Percentiles rank a stretch among this genome's conserved stretches.
phyloP scores from a whole-genome alignment of 352 stramenopile species.

The Phytophthora sp. region DNA sequence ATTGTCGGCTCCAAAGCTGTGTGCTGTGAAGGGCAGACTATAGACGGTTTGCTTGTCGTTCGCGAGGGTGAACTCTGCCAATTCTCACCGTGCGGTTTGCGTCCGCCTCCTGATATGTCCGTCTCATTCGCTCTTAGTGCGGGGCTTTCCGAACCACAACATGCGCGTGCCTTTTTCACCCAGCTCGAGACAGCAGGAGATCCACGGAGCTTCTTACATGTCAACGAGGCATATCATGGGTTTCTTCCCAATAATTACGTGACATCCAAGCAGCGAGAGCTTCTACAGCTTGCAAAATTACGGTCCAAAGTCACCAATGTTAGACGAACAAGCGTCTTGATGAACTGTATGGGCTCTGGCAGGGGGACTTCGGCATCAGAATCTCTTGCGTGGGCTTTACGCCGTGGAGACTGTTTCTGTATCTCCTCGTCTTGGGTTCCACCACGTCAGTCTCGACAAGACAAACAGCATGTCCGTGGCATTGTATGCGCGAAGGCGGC shows the following conservation, averaged over 20 bases:
- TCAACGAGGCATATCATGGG: conserved; percentile 58
- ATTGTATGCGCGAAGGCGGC: conserved; percentile 55
- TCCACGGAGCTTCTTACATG: conserved; percentile 50
- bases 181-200: conserved; percentile 59
- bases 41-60: conserved; percentile 63
- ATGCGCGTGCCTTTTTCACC: conserved; percentile 53
- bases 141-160: conserved; percentile 40
- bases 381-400: conserved; percentile 34
- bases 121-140: conserved; percentile 59
- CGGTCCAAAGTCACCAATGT: conserved; percentile 9
- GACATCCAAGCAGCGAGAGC: conserved; percentile 22
- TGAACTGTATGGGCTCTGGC: conserved; percentile 13
- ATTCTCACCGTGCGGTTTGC: conserved; percentile 47
- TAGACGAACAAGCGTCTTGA: conserved; percentile 9
- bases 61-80: conserved; percentile 57
- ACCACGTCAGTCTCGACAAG: conserved; percentile 34
- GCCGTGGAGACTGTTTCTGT: conserved; percentile 55
- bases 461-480: conserved; percentile 18
- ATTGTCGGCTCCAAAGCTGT: conserved; percentile 58
- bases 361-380: background rate
- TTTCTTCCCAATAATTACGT: conserved; percentile 56
- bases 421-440: conserved; percentile 65
- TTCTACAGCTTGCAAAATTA: conserved; percentile 16
- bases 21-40: conserved; percentile 57
- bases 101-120: conserved; percentile 49